Percentiles rank a stretch among this genome's conserved stretches.
These are phyloP conservation scores for Fraxinus angustifolia DNA, from an alignment of 305 asterid species.

Conservation along the genomic window DNA sequence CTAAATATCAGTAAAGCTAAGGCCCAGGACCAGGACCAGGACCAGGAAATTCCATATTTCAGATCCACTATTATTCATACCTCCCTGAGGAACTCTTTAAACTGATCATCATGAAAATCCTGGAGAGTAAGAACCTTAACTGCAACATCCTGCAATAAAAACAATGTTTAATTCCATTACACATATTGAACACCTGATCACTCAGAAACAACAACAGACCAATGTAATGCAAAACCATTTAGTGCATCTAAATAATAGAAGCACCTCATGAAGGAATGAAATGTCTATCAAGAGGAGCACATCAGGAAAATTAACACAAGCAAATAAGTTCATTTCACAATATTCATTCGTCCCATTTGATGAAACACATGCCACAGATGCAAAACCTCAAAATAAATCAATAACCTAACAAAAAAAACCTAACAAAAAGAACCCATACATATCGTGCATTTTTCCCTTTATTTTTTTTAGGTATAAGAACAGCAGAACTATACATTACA, in stretches of 20 bases:
- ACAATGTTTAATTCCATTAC: background rate
- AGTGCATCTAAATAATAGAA: background rate
- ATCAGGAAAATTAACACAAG: background rate
- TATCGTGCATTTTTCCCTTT: background rate
- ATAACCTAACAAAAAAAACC: background rate
- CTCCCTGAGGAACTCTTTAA: slow-evolving; percentile 91
- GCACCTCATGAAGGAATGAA: background rate
- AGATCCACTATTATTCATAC: slow-evolving; percentile 32
- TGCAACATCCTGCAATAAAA: slow-evolving; percentile 78
- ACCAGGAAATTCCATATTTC: background rate
- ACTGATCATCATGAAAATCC: slow-evolving; percentile 82
- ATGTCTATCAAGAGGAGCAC: background rate
- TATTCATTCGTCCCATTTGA: background rate
- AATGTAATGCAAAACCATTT: background rate
- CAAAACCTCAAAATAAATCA: background rate
- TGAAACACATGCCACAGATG: background rate
- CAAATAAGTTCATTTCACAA: background rate
- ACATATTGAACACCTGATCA: background rate
- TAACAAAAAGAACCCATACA: background rate
- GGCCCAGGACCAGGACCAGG: background rate
- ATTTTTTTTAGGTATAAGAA: background rate
- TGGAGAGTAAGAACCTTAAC: slow-evolving; percentile 77
- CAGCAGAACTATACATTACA: background rate
- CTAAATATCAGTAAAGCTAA: background rate
- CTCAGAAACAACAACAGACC: background rate